Evolutionary conservation across 1,139 yeast genomes (phyloP).

Genomic region (Nadsonia starkeyi-henricii): DNA sequence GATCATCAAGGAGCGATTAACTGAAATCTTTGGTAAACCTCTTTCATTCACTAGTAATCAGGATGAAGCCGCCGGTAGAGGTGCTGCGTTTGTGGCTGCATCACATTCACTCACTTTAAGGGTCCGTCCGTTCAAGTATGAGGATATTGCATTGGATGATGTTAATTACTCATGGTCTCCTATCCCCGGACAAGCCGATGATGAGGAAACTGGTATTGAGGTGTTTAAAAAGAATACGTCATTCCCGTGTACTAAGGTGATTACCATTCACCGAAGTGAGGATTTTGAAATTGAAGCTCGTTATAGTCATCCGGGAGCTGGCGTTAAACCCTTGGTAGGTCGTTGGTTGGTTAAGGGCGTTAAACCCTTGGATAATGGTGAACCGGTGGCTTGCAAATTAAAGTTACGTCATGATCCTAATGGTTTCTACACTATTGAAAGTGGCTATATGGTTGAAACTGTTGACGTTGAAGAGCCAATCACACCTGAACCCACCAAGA

Average conservation of each 20-base stretch:
- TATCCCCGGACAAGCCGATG: slow-evolving; percentile 95
- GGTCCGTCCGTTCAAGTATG: slow-evolving; percentile 97
- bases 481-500: slow-evolving; percentile 13
- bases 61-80: slow-evolving; percentile 97
- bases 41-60: slow-evolving; percentile 96
- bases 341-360: slow-evolving; percentile 84
- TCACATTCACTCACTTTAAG: slow-evolving; percentile 91
- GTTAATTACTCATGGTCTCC: slow-evolving; percentile 95
- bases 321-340: slow-evolving; percentile 53
- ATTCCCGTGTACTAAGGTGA: slow-evolving; percentile 91
- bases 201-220: slow-evolving; percentile 80
- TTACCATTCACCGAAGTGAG: slow-evolving; percentile 81
- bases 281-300: slow-evolving; percentile 81
- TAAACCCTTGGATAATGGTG: slow-evolving; percentile 81
- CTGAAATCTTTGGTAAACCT: slow-evolving; percentile 97
- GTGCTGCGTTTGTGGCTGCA: slow-evolving; percentile 92
- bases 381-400: slow-evolving; percentile 74
- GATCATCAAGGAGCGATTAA: slow-evolving; percentile 92
- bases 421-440: slow-evolving; percentile 86
- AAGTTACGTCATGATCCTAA: slow-evolving; percentile 96
- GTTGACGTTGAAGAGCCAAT: slow-evolving; percentile 64
- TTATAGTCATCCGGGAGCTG: slow-evolving; percentile 71
- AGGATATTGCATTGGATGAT: slow-evolving; percentile 82
- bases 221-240: slow-evolving; percentile 91
- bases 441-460: slow-evolving; percentile 92